A percentile compares a stretch with the other conserved stretches of the same genome.
phyloP scores from a whole-genome alignment of 2,329 filamentous ascomycete species.

The Colletotrichum noveboracense region DNA sequence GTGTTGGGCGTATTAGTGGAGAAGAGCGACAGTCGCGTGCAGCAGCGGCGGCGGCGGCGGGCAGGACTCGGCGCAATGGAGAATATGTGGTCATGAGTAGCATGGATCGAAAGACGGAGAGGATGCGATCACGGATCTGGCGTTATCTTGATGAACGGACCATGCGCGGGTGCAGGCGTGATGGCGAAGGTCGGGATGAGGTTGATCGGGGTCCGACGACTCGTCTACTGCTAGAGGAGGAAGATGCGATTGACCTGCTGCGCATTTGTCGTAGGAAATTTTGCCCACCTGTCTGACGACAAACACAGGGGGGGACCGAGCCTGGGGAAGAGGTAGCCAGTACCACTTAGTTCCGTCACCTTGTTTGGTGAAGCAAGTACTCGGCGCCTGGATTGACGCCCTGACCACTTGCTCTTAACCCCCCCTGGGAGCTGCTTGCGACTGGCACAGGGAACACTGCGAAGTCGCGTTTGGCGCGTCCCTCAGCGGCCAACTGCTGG shows the following conservation, averaged over 20 bases:
- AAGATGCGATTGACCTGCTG: constrained; percentile 17
- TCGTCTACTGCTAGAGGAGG: constrained; percentile 16
- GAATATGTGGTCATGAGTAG: constrained; percentile 46
- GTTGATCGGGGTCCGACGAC: constrained; percentile 24
- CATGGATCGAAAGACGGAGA: constrained; percentile 40
- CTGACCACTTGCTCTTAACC: constrained; percentile 1
- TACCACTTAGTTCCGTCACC: constrained; percentile 19
- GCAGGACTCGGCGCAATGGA: constrained; percentile 48
- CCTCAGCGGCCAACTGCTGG: background rate
- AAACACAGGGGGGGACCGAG: constrained; percentile 21
- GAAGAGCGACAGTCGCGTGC: constrained; percentile 47
- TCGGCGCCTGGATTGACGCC: background rate
- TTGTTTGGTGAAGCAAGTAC: background rate
- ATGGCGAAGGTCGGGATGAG: constrained; percentile 38
- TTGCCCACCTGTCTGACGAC: constrained; percentile 33
- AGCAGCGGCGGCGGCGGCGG: constrained; percentile 30
- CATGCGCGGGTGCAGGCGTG: constrained; percentile 43
- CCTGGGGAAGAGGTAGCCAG: constrained; percentile 26
- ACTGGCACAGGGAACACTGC: constrained; percentile 3
- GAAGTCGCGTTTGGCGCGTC: constrained; percentile 23
- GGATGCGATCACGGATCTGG: constrained; percentile 47
- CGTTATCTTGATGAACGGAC: constrained; percentile 49
- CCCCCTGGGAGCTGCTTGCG: constrained; percentile 5
- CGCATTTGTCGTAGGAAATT: constrained; percentile 34
- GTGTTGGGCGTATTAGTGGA: constrained; percentile 20